Conservation (phyloP, 148 eudicot species). For the Persicaria tinctoria region DNA sequence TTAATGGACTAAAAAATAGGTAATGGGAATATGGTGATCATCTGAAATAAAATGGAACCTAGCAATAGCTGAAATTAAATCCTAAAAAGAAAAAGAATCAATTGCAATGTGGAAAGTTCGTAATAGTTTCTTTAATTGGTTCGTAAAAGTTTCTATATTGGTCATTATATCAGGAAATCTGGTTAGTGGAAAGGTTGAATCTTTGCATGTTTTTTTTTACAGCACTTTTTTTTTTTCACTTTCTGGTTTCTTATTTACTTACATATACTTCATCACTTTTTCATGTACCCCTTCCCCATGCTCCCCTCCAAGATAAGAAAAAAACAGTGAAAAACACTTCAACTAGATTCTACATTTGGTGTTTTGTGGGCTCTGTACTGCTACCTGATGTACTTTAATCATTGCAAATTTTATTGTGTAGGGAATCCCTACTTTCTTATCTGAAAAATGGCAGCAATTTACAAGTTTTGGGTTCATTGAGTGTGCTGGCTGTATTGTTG, state of each 20-base stretch:
- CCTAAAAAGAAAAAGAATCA: no score
- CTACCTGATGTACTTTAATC: slow-evolving; percentile 6
- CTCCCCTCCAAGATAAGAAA: neutral
- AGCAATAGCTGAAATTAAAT: no score
- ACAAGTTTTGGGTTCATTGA: slow-evolving; percentile 75
- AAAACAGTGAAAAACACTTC: neutral
- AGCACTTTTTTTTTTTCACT: neutral
- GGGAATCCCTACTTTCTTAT: slow-evolving; percentile 81
- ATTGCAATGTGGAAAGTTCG: no score
- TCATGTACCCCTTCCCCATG: slow-evolving; percentile 1
- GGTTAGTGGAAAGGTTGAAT: slow-evolving; percentile 6
- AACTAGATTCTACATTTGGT: neutral
- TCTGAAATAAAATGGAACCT: no score
- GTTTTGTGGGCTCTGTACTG: neutral
- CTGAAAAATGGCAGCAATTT: slow-evolving; percentile 58
- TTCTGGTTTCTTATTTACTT: neutral
- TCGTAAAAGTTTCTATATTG: neutral
- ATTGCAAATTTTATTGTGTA: slow-evolving; percentile 27
- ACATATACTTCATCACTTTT: neutral
- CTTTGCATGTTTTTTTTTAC: neutral
- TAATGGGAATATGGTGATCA: no score
- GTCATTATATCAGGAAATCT: neutral
- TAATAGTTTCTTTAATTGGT: no score
- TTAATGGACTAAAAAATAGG: no score
- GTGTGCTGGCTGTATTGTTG: slow-evolving; percentile 70